phyloP scores from a whole-genome alignment of 306 rosid species.

The Acacia melanoxylon region DNA sequence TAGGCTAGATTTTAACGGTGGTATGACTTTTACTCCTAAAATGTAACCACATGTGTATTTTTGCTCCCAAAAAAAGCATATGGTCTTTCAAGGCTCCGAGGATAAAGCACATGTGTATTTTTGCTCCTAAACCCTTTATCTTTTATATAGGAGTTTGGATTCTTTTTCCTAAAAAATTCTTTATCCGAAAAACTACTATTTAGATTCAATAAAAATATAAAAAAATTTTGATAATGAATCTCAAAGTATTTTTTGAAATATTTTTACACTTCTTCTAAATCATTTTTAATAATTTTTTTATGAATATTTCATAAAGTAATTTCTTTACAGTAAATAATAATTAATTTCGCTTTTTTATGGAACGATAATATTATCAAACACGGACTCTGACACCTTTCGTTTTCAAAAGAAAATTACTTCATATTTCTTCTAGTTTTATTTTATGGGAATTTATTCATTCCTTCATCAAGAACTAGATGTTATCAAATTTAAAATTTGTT shows the following conservation, averaged over 20 bases:
- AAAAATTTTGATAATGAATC: neutral
- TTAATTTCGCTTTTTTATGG: neutral
- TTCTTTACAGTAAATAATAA: neutral
- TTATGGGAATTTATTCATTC: neutral
- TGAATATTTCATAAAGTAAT: neutral
- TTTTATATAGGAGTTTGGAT: neutral
- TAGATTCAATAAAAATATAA: neutral
- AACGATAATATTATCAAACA: neutral
- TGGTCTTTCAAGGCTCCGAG: too few relatives aligned
- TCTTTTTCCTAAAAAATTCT: neutral
- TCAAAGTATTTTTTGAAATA: neutral
- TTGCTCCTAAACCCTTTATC: too few relatives aligned
- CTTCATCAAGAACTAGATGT: neutral
- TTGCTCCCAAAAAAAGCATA: too few relatives aligned
- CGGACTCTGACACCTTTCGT: neutral
- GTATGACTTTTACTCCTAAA: too few relatives aligned
- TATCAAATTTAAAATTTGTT: slow-evolving; percentile 33
- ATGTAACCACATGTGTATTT: too few relatives aligned
- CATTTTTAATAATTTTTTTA: neutral
- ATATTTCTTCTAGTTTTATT: neutral
- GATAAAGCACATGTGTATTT: too few relatives aligned
- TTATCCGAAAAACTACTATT: neutral
- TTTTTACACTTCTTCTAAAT: neutral
- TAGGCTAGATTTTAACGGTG: too few relatives aligned
- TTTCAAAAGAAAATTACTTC: neutral